A percentile compares a stretch with the other conserved stretches of the same genome.
Evolutionary conservation across 768 basidiomycete genomes (phyloP).

Genomic region (Xanthoconium stramineum): DNA sequence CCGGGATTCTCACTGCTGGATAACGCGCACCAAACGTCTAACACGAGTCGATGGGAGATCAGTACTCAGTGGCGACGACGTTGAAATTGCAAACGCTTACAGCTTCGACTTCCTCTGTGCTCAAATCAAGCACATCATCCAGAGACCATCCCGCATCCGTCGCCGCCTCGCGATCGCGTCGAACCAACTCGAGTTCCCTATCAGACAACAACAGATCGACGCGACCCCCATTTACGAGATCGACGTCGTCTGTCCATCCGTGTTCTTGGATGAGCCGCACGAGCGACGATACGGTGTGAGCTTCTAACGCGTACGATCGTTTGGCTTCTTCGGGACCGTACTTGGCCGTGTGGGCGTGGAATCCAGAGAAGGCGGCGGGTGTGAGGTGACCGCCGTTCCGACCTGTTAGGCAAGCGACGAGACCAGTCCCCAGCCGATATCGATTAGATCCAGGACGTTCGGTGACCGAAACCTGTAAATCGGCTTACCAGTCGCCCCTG

Average conservation of each 20-base stretch:
- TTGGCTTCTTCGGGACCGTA: conserved; percentile 57
- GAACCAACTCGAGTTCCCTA: conserved; percentile 37
- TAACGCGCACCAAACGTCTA: conserved; percentile 39
- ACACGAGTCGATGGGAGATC: not conserved
- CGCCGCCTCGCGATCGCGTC: conserved; percentile 52
- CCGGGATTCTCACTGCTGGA: conserved; percentile 50
- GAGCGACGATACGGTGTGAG: conserved; percentile 49
- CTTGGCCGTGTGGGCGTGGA: conserved; percentile 33
- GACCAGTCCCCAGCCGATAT: not conserved
- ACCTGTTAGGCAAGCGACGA: conserved; percentile 38
- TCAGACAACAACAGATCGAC: conserved; percentile 48
- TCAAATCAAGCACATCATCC: conserved; percentile 44
- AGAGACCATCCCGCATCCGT: conserved; percentile 48
- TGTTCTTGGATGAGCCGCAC: conserved; percentile 45
- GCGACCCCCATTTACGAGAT: conserved; percentile 59
- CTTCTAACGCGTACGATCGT: conserved; percentile 53
- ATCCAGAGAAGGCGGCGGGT: conserved; percentile 45
- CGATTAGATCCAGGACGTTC: not conserved
- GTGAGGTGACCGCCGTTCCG: conserved; percentile 80
- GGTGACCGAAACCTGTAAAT: not conserved
- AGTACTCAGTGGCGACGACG: not conserved
- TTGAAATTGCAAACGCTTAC: conserved; percentile 32
- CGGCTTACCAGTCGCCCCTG: conserved; percentile 68
- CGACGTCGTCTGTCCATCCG: conserved; percentile 47
- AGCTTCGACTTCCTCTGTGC: conserved; percentile 42